These are phyloP conservation scores for Hypoxylon subgilvum DNA, from an alignment of 495 filamentous ascomycete genomes.

Conservation along the genomic window DNA sequence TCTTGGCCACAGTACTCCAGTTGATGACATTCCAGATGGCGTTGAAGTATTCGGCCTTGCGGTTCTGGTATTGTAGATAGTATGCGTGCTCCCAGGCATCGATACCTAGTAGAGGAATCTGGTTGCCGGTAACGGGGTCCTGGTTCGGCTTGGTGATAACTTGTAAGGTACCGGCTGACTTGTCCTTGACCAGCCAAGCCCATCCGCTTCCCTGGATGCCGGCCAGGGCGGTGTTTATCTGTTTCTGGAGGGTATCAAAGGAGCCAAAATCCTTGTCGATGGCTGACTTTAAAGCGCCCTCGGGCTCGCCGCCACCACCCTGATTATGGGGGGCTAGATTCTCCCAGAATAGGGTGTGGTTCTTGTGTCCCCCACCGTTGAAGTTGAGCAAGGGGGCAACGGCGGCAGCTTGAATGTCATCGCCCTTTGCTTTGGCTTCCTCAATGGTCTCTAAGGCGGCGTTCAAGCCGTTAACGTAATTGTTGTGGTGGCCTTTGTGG, in stretches of 20 bases:
- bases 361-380: conserved; percentile 93
- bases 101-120: conserved; percentile 78
- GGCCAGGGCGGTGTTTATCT: conserved; percentile 82
- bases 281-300: conserved; percentile 62
- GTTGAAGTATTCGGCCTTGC: conserved; percentile 81
- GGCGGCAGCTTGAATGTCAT: conserved; percentile 74
- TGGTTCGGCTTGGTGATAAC: conserved; percentile 84
- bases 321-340: conserved; percentile 80
- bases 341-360: conserved; percentile 98
- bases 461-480: conserved; percentile 79
- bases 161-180: conserved; percentile 73
- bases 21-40: conserved; percentile 86
- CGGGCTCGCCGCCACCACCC: conserved; percentile 75
- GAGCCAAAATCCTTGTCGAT: conserved; percentile 82
- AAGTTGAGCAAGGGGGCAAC: conserved; percentile 92
- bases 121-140: conserved; percentile 82
- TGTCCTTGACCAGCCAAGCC: conserved; percentile 96
- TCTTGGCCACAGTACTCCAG: conserved; percentile 90
- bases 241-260: conserved; percentile 75
- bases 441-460: conserved; percentile 64
- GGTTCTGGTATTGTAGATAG: conserved; percentile 82
- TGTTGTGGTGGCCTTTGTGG: conserved; percentile 79
- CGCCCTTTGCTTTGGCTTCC: conserved; percentile 61
- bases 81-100: conserved; percentile 87
- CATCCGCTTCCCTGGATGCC: conserved; percentile 94